phyloP scores from a whole-genome alignment of 768 basidiomycete species.

The Tubosaeta sp. region DNA sequence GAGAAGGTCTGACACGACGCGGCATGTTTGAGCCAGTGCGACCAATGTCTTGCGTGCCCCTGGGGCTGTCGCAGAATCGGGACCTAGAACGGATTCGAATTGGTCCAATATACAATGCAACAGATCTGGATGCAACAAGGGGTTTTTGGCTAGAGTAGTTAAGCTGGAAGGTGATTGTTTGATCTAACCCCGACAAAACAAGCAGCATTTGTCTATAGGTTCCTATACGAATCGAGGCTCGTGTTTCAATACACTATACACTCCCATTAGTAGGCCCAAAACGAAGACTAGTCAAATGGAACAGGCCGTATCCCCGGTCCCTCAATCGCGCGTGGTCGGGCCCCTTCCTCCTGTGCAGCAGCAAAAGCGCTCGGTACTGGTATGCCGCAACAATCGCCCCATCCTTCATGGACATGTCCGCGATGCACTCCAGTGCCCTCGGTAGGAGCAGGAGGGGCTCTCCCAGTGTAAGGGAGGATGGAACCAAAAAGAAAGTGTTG shows the following conservation, averaged over 20 bases:
- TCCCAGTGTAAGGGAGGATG: constrained; percentile 65
- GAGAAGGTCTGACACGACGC: not conserved
- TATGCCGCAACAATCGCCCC: constrained; percentile 93
- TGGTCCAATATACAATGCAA: too few relatives aligned
- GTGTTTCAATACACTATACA: too few relatives aligned
- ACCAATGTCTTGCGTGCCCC: not conserved
- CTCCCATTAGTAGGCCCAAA: too few relatives aligned
- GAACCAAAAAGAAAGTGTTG: constrained; percentile 96
- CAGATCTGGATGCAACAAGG: too few relatives aligned
- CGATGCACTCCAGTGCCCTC: constrained; percentile 15
- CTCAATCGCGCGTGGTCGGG: constrained; percentile 38
- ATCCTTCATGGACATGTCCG: constrained; percentile 46
- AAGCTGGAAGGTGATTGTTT: too few relatives aligned
- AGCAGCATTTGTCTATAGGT: too few relatives aligned
- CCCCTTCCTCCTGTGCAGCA: constrained; percentile 50
- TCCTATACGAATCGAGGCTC: too few relatives aligned
- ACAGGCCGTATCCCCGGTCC: constrained; percentile 71
- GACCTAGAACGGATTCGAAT: too few relatives aligned
- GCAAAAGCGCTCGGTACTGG: constrained; percentile 80
- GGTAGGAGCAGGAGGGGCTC: constrained; percentile 35
- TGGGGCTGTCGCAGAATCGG: too few relatives aligned
- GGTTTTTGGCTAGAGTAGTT: too few relatives aligned
- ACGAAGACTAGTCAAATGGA: constrained; percentile 54
- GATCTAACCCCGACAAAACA: too few relatives aligned
- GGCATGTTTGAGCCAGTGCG: not conserved